Percentiles rank a stretch among this genome's conserved stretches.
Conservation (phyloP, 1,284 basidiomycete species). For the Ceraceosorus guamensis region DNA sequence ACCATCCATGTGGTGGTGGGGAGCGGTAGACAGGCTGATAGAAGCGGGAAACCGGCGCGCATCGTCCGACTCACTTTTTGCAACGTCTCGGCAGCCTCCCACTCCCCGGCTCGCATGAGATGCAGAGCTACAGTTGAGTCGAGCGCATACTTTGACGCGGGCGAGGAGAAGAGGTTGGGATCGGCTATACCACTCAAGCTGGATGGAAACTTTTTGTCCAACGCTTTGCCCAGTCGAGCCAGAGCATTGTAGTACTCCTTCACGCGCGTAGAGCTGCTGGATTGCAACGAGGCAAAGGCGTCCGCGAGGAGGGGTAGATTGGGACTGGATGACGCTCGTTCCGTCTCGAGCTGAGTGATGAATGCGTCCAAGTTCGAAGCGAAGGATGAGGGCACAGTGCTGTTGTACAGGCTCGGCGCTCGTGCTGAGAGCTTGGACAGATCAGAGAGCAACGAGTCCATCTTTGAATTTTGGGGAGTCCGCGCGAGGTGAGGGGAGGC, state of each 20-base stretch:
- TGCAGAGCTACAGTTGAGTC: conserved; percentile 32
- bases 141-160: conserved; percentile 24
- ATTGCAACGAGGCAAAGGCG: background rate
- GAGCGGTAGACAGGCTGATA: background rate
- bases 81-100: conserved; percentile 24
- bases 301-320: background rate
- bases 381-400: background rate
- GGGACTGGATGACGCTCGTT: background rate
- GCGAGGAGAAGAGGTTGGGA: conserved; percentile 26
- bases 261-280: background rate
- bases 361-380: background rate
- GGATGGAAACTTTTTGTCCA: conserved; percentile 38
- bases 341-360: background rate
- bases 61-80: conserved; percentile 10
- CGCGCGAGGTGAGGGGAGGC: too few species aligned
- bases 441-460: too few species aligned
- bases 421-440: too few species aligned
- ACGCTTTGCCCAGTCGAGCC: conserved; percentile 28
- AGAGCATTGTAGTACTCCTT: conserved; percentile 35
- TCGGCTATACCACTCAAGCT: conserved; percentile 29
- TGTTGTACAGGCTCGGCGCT: too few species aligned
- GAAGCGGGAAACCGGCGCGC: background rate
- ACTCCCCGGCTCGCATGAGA: conserved; percentile 34
- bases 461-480: too few species aligned
- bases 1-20: background rate